Evolutionary conservation across 805 yeast genomes (phyloP), one percentile per base, ranked within the genome.

Genomic region (Metschnikowia koreensis): DNA sequence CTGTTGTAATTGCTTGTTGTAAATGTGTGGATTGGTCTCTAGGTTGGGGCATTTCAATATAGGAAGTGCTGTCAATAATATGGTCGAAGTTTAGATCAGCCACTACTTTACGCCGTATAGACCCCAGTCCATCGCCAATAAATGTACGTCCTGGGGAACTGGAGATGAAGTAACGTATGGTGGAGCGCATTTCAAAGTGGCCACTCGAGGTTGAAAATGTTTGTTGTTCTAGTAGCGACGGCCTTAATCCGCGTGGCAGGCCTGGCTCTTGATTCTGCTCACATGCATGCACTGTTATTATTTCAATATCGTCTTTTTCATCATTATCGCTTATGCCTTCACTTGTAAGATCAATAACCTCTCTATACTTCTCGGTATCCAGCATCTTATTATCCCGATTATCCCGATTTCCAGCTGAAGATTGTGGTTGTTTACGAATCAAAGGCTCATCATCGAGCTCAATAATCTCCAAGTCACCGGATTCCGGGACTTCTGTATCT

Each of bases 401-500:
- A 12, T 9, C 39, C 39, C 7, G 2, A 22, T 22, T 22, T 3
- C 4, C 22, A 4, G 22, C 22, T 22, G 22, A 22, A 22, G 22
- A 22, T 2, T 22, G 22, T 22, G 22, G 4, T 22, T 22, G 22
- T 22, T 22, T 22, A 22, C 22, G 22, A 22, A 4, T 22, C 22
- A 22, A 22, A 15, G 26, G 15, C 15, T 33, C 17, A 17, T n/a
- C 26, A 10, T 17, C 10, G 47, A 38, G 16, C 45, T 41, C 42
- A 80, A 59, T 4, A 33, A 73, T 76, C 1, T 62, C 60, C 0
- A 83, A 82, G 17, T 70, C 69, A 3, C 69, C 70, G 6, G 62
- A 70, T 9, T 59, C 59, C 9, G 54, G 61, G 2, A 48, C 59
- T 16, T 51, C 60, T 12, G 48, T 61, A 46, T 56, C 54, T 16